Conservation (phyloP, 306 rosid genomes). For the Senna siamea region DNA sequence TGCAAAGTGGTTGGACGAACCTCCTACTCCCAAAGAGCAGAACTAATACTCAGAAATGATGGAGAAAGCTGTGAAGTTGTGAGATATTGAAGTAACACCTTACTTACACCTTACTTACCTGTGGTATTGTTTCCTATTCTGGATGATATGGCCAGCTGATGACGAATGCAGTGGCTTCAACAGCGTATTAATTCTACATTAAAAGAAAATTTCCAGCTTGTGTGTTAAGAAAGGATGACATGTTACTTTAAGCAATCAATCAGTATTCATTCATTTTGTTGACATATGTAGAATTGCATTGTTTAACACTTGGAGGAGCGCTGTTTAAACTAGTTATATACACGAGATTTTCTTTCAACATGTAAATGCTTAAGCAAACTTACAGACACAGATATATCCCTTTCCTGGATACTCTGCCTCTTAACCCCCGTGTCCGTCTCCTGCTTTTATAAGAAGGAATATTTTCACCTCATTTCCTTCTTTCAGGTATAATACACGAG, state of each 20-base stretch:
- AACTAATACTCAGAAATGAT: slow-evolving; percentile 30
- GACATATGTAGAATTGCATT: slow-evolving; percentile 29
- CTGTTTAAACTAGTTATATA: slow-evolving; percentile 12
- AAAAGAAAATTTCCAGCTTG: slow-evolving; percentile 31
- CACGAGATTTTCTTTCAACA: slow-evolving; percentile 21
- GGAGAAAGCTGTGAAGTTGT: slow-evolving; percentile 18
- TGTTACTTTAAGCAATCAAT: slow-evolving; percentile 23
- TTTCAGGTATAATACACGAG: background rate
- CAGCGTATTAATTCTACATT: slow-evolving; percentile 18
- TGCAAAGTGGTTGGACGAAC: slow-evolving; percentile 87
- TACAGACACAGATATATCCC: background rate
- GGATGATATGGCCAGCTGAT: background rate
- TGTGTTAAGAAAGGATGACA: slow-evolving; percentile 3
- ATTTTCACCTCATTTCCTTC: background rate
- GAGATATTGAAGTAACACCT: slow-evolving; percentile 25
- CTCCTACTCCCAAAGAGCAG: slow-evolving; percentile 63
- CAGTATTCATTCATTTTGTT: slow-evolving; percentile 20
- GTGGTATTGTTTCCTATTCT: slow-evolving; percentile 13
- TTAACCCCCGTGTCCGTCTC: background rate
- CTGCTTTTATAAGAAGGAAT: background rate
- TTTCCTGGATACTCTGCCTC: background rate
- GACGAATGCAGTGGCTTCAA: slow-evolving; percentile 30
- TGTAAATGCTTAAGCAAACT: slow-evolving; percentile 10
- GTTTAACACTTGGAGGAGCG: slow-evolving; percentile 13
- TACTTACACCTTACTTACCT: too few relatives aligned